These are phyloP conservation scores for Penicillium verhagenii DNA, from an alignment of 495 filamentous ascomycete genomes.

Conservation along the genomic window DNA sequence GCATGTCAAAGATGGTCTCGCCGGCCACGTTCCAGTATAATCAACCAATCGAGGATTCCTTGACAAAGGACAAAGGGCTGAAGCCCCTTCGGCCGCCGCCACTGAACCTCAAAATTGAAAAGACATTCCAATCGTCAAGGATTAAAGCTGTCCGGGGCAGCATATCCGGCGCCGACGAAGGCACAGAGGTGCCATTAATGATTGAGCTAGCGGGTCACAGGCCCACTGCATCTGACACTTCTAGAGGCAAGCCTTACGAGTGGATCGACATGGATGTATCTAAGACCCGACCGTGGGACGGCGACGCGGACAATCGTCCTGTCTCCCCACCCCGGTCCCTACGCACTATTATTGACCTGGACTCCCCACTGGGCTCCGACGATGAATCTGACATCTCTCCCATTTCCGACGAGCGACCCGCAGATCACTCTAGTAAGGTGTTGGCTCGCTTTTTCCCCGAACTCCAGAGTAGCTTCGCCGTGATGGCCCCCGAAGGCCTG, in stretches of 20 bases:
- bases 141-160: conserved; percentile 7
- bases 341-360: conserved; percentile 17
- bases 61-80: conserved; percentile 5
- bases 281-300: not conserved
- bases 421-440: conserved; percentile 5
- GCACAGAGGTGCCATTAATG: not conserved
- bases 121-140: not conserved
- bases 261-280: conserved; percentile 4
- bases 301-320: not conserved
- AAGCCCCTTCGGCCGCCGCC: conserved; percentile 6
- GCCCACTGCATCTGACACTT: not conserved
- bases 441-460: conserved; percentile 36
- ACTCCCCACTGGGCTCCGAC: conserved; percentile 17
- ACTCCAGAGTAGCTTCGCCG: conserved; percentile 27
- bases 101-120: conserved; percentile 2
- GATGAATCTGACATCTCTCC: conserved; percentile 32
- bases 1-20: conserved; percentile 9
- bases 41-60: not conserved
- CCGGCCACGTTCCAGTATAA: conserved; percentile 3
- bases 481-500: conserved; percentile 19
- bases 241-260: not conserved
- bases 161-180: not conserved
- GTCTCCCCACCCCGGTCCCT: conserved; percentile 13
- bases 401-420: conserved; percentile 20
- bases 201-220: not conserved